Evolutionary conservation across 2,329 filamentous ascomycete genomes (phyloP).

Genomic region (Epichloe gansuensis): DNA sequence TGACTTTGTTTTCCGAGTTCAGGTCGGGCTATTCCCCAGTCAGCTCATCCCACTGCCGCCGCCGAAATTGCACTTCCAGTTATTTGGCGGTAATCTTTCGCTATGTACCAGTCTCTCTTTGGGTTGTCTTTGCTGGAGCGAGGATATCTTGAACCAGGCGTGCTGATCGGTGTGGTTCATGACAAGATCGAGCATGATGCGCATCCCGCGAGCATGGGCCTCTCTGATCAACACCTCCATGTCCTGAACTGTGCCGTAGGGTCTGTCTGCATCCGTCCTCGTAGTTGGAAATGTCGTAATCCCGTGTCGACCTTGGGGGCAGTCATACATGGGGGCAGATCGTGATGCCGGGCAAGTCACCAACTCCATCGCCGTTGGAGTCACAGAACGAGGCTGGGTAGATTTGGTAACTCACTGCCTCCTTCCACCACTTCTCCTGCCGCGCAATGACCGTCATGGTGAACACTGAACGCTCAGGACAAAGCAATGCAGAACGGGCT

Average conservation of each 20-base stretch:
- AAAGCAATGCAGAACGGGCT: no score
- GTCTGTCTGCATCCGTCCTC: conserved; percentile 43
- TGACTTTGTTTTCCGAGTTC: conserved; percentile 68
- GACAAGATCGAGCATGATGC: conserved; percentile 62
- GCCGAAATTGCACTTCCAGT: conserved; percentile 55
- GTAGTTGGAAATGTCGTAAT: conserved; percentile 57
- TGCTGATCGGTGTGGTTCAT: conserved; percentile 68
- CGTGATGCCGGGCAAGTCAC: conserved; percentile 54
- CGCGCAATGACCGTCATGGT: conserved; percentile 14
- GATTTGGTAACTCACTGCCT: conserved; percentile 45
- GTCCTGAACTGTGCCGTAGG: conserved; percentile 56
- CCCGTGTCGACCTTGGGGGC: conserved; percentile 56
- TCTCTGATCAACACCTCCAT: conserved; percentile 49
- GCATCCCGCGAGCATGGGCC: conserved; percentile 52
- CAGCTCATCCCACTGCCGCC: conserved; percentile 53
- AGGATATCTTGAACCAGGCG: conserved; percentile 56
- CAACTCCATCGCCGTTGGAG: conserved; percentile 46
- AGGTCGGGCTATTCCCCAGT: conserved; percentile 70
- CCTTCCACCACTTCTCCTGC: conserved; percentile 40
- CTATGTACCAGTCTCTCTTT: conserved; percentile 64
- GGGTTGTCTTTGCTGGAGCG: conserved; percentile 46
- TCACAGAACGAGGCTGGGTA: conserved; percentile 47
- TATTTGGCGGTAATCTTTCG: conserved; percentile 57
- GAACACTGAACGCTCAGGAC: not conserved
- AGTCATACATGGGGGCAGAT: conserved; percentile 54